phyloP scores from a whole-genome alignment of 805 yeast species.

The Kockiozyma suomiensis region DNA sequence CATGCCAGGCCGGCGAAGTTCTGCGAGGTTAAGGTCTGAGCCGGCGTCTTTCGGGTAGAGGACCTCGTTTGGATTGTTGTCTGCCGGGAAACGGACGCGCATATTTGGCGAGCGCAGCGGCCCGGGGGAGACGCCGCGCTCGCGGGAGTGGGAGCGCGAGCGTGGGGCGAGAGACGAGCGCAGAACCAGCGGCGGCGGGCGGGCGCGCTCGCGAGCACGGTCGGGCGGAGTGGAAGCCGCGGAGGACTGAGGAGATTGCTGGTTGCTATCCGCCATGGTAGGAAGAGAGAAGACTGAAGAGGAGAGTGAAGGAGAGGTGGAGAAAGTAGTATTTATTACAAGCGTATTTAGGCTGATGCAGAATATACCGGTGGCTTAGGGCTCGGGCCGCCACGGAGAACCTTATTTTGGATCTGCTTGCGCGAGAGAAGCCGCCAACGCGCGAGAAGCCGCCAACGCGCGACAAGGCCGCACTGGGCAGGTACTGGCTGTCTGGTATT shows the following conservation, averaged over 20 bases:
- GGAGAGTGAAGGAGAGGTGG: background rate
- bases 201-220: conserved; percentile 14
- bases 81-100: conserved; percentile 39
- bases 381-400: too few species aligned
- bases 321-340: background rate
- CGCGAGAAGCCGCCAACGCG: too few species aligned
- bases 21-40: background rate
- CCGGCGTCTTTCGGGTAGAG: conserved; percentile 33
- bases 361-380: too few species aligned
- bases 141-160: conserved; percentile 28
- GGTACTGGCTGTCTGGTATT: too few species aligned
- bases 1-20: background rate
- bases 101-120: conserved; percentile 26
- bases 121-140: conserved; percentile 27
- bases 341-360: too few species aligned
- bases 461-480: too few species aligned
- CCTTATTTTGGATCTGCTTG: too few species aligned
- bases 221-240: conserved; percentile 1
- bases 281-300: background rate
- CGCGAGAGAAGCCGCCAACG: too few species aligned
- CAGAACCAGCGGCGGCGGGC: conserved; percentile 28
- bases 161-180: conserved; percentile 32
- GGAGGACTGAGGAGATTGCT: background rate
- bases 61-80: conserved; percentile 36
- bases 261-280: background rate